These are phyloP conservation scores for Craspedostauros australis DNA, from an alignment of 108 stramenopile genomes.

Conservation along the genomic window DNA sequence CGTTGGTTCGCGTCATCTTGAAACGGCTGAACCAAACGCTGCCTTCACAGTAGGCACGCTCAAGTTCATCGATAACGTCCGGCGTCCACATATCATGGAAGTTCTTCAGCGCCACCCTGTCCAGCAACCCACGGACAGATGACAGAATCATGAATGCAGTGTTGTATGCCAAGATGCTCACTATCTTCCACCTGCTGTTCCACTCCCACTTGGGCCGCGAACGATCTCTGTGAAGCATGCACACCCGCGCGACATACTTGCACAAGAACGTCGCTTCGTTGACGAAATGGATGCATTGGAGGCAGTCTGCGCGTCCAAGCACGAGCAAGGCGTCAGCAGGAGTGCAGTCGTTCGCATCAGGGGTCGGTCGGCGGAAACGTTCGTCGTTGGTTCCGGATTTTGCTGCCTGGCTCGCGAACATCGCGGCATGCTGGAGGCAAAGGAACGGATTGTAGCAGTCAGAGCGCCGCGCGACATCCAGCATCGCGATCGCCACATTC, in stretches of 20 bases:
- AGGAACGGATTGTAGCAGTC: constrained; percentile 66
- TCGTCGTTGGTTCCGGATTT: constrained; percentile 68
- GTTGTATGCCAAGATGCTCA: constrained; percentile 48
- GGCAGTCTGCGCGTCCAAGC: constrained; percentile 76
- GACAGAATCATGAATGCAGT: constrained; percentile 48
- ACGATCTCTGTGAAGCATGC: constrained; percentile 40
- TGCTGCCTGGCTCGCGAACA: constrained; percentile 64
- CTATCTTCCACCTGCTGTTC: constrained; percentile 53
- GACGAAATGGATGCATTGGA: constrained; percentile 69
- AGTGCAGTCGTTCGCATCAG: constrained; percentile 33
- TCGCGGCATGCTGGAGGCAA: constrained; percentile 75
- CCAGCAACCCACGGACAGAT: constrained; percentile 30
- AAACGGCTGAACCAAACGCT: constrained; percentile 34
- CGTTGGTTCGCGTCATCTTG: constrained; percentile 2
- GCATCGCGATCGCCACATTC: constrained; percentile 49
- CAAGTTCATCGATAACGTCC: constrained; percentile 33
- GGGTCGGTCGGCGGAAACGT: constrained; percentile 50
- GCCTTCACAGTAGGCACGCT: constrained; percentile 32
- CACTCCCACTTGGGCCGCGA: constrained; percentile 24
- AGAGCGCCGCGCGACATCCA: constrained; percentile 44
- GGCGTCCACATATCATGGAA: constrained; percentile 48
- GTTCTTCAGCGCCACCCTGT: constrained; percentile 18
- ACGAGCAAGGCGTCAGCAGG: constrained; percentile 64
- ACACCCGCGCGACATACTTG: constrained; percentile 62
- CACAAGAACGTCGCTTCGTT: constrained; percentile 76